Evolutionary conservation across 306 rosid genomes (phyloP).

Genomic region (Prunus campanulata): DNA sequence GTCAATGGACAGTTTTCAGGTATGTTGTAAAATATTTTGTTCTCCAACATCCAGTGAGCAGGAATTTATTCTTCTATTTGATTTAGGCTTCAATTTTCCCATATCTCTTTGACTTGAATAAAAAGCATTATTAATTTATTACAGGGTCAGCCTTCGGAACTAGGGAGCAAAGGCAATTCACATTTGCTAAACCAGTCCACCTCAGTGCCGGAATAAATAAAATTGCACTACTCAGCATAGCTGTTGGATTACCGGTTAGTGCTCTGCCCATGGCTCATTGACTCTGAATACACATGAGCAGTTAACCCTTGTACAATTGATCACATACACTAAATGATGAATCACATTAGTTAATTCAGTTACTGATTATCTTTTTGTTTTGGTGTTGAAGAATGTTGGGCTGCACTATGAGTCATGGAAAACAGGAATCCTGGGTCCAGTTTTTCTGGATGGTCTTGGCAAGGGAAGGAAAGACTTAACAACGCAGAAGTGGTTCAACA

Average conservation of each 20-base stretch:
- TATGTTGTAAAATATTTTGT: slow-evolving; percentile 11
- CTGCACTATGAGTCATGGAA: slow-evolving; percentile 75
- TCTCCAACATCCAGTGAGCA: background rate
- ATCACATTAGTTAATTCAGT: background rate
- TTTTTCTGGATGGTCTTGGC: slow-evolving; percentile 69
- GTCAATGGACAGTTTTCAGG: slow-evolving; percentile 84
- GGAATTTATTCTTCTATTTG: background rate
- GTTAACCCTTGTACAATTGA: background rate
- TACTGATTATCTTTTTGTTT: slow-evolving; percentile 11
- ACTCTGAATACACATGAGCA: background rate
- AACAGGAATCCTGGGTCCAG: slow-evolving; percentile 80
- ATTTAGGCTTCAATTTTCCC: background rate
- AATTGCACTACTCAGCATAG: slow-evolving; percentile 82
- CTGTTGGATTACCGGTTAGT: slow-evolving; percentile 91
- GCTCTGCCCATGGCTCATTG: slow-evolving; percentile 20
- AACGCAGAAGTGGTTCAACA: slow-evolving; percentile 82
- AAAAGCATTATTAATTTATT: slow-evolving; percentile 5
- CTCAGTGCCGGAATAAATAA: slow-evolving; percentile 70
- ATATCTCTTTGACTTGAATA: background rate
- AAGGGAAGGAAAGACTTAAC: slow-evolving; percentile 66
- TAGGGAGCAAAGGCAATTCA: slow-evolving; percentile 60
- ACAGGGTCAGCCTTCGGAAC: slow-evolving; percentile 88
- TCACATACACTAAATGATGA: background rate
- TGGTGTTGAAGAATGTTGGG: slow-evolving; percentile 65
- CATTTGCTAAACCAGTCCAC: slow-evolving; percentile 61